Conservation (phyloP, 495 filamentous ascomycete genomes). For the Friedmanniomyces endolithicus region DNA sequence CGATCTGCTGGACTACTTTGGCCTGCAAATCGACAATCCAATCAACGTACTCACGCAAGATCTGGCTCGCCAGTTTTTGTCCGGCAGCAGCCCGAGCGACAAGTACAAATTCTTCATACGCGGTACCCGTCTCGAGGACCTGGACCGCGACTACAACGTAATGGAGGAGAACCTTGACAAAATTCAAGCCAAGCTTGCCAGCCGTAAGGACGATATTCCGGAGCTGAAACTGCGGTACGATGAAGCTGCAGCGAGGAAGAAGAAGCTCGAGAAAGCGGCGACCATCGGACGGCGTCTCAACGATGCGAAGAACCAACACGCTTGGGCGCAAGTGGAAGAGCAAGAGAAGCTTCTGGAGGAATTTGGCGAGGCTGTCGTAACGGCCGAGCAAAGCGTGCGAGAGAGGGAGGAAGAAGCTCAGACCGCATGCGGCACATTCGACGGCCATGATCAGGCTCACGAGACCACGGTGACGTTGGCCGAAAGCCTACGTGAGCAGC, state of each 20-base stretch:
- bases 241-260: constrained; percentile 35
- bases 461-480: constrained; percentile 24
- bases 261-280: constrained; percentile 34
- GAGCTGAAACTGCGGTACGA: constrained; percentile 32
- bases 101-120: constrained; percentile 98
- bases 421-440: constrained; percentile 27
- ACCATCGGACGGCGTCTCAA: constrained; percentile 19
- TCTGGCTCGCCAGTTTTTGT: constrained; percentile 85
- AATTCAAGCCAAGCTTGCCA: constrained; percentile 47
- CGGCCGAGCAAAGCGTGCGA: constrained; percentile 36
- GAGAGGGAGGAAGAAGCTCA: constrained; percentile 33
- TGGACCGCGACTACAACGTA: constrained; percentile 81
- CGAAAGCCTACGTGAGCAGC: constrained; percentile 27
- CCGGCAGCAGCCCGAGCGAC: constrained; percentile 60
- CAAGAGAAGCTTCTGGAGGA: constrained; percentile 35
- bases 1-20: constrained; percentile 82
- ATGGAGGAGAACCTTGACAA: constrained; percentile 59
- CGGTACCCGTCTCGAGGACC: constrained; percentile 81
- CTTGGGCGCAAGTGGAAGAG: constrained; percentile 33
- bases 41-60: constrained; percentile 98
- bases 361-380: constrained; percentile 32
- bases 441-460: constrained; percentile 34
- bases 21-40: constrained; percentile 90
- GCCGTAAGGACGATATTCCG: constrained; percentile 37
- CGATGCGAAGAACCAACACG: constrained; percentile 20